Evolutionary conservation across 1,139 yeast genomes (phyloP).

Genomic region (Candida smagusa): DNA sequence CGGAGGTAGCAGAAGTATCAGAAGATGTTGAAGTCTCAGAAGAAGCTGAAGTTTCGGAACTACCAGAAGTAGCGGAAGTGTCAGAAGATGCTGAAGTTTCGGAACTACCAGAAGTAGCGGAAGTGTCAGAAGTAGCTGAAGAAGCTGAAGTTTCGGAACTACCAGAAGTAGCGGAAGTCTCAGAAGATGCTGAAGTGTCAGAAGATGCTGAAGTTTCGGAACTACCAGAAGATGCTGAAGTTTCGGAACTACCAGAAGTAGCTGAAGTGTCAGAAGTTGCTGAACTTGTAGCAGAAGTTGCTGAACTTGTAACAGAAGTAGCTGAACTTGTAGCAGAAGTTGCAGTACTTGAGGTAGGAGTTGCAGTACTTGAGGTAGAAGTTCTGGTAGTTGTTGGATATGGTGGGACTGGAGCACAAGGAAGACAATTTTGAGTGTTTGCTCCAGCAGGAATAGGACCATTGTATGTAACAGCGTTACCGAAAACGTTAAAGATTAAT

Average conservation of each 20-base stretch:
- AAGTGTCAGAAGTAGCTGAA: too few relatives aligned
- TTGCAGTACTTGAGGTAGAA: background rate
- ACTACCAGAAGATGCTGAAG: background rate
- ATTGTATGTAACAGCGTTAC: slow-evolving; percentile 16
- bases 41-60: too few relatives aligned
- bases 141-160: too few relatives aligned
- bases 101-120: too few relatives aligned
- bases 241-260: background rate
- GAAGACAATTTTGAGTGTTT: slow-evolving; percentile 14
- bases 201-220: too few relatives aligned
- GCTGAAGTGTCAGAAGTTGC: background rate
- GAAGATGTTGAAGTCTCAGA: too few relatives aligned
- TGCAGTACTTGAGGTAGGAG: background rate
- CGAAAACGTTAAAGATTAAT: slow-evolving; percentile 7
- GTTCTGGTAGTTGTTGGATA: background rate
- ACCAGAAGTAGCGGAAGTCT: too few relatives aligned
- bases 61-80: too few relatives aligned
- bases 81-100: too few relatives aligned
- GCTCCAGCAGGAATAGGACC: slow-evolving; percentile 10
- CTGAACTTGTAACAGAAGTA: too few relatives aligned
- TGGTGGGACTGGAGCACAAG: slow-evolving; percentile 1
- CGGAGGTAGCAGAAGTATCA: too few relatives aligned
- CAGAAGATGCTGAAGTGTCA: too few relatives aligned
- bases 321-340: slow-evolving; percentile 1
- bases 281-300: background rate